Conservation (phyloP, 345 rosid genomes). For the Salix arbutifolia region DNA sequence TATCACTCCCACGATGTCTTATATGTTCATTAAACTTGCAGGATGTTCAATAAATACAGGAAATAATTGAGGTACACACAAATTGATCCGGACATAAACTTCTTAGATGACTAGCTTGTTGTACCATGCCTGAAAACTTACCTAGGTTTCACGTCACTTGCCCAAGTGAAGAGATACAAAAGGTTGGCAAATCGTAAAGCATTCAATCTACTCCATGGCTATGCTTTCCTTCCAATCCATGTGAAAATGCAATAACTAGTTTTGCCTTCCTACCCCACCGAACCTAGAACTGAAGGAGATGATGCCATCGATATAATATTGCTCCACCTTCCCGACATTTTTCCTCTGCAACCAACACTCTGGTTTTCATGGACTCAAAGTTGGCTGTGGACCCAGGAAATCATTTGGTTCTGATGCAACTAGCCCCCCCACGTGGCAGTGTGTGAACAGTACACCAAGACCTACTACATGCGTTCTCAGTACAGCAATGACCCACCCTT, state of each 20-base stretch:
- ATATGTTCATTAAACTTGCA: no score
- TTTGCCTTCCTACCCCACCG: not conserved
- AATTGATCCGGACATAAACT: no score
- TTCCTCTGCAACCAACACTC: not conserved
- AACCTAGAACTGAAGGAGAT: not conserved
- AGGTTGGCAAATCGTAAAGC: slow-evolving; percentile 2
- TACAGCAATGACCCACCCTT: not conserved
- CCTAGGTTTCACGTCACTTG: not conserved
- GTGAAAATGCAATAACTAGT: not conserved
- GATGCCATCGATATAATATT: not conserved
- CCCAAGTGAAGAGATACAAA: not conserved
- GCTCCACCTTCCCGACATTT: not conserved
- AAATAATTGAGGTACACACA: no score
- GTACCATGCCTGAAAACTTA: no score
- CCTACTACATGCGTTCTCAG: not conserved
- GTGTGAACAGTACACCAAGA: no score
- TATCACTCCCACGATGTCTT: no score
- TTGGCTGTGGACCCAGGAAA: no score
- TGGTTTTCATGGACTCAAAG: no score
- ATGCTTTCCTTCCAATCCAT: slow-evolving; percentile 5
- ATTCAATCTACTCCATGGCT: not conserved
- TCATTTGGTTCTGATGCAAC: no score
- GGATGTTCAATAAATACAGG: no score
- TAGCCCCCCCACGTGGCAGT: no score
- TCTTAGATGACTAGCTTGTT: not conserved